phyloP scores from a whole-genome alignment of 2,329 filamentous ascomycete species.

The Clathrospora elynae region DNA sequence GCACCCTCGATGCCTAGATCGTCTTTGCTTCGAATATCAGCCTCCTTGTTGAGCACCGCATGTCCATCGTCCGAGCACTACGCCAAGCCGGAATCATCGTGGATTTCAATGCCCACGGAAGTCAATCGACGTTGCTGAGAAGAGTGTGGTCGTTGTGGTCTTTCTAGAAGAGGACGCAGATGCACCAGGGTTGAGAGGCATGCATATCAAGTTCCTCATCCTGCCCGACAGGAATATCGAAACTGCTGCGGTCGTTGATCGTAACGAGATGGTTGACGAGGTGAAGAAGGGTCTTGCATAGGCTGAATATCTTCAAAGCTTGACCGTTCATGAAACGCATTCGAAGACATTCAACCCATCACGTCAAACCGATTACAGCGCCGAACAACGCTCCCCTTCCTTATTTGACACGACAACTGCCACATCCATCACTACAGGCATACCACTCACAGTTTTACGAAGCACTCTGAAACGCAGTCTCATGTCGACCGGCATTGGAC shows the following conservation, averaged over 20 bases:
- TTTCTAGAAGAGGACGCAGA: constrained; percentile 88
- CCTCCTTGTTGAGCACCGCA: constrained; percentile 78
- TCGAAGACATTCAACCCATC: constrained; percentile 1
- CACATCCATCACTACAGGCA: too few species aligned
- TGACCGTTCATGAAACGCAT: constrained; percentile 2
- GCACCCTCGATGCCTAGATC: constrained; percentile 75
- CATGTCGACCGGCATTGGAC: not conserved
- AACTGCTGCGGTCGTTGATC: constrained; percentile 69
- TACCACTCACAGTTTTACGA: constrained; percentile 1
- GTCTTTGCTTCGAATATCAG: constrained; percentile 80
- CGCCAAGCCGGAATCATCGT: constrained; percentile 87
- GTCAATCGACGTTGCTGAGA: constrained; percentile 82
- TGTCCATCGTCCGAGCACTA: constrained; percentile 72
- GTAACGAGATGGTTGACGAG: constrained; percentile 64
- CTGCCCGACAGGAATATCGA: constrained; percentile 77
- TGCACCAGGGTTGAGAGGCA: constrained; percentile 72
- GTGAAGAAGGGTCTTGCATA: constrained; percentile 51
- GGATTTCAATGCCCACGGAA: constrained; percentile 77
- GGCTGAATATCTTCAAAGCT: constrained; percentile 9
- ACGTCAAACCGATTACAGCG: too few species aligned
- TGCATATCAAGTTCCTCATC: constrained; percentile 77
- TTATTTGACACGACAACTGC: too few species aligned
- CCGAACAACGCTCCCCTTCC: too few species aligned
- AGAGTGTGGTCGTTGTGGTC: constrained; percentile 73
- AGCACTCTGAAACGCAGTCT: not conserved